phyloP scores from a whole-genome alignment of 192 early-diverging fungal genomes.

The Rhizophlyctis rosea region DNA sequence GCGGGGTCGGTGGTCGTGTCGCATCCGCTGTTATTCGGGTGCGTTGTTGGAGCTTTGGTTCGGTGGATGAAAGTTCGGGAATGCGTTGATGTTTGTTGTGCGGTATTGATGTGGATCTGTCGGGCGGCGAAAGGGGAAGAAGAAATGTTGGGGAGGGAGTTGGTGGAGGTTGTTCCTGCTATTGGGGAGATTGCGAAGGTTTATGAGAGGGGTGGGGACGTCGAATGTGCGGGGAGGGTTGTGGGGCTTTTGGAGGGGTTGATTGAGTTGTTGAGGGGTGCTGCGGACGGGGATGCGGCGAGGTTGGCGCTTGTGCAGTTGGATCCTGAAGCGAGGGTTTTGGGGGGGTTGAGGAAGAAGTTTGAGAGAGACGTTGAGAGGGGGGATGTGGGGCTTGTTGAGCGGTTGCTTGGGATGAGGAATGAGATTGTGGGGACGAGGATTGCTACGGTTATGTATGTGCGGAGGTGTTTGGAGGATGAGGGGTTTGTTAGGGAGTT shows the following conservation, averaged over 20 bases:
- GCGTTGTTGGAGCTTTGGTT: conserved; percentile 2
- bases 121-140: background rate
- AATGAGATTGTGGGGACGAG: background rate
- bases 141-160: background rate
- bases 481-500: background rate
- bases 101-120: conserved; percentile 9
- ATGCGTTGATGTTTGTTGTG: background rate
- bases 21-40: conserved; percentile 18
- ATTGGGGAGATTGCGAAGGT: background rate
- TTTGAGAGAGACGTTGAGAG: background rate
- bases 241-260: background rate
- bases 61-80: background rate
- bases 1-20: background rate
- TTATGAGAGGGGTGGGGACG: background rate
- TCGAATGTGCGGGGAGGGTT: background rate
- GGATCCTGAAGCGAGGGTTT: background rate
- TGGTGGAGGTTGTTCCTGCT: conserved; percentile 1
- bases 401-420: background rate
- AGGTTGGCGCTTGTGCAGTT: conserved; percentile 20
- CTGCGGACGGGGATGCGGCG: background rate
- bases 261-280: background rate
- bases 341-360: background rate
- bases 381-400: background rate
- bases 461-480: conserved; percentile 8
- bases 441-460: conserved; percentile 13